phyloP scores from a whole-genome alignment of 176 grass and related monocot species.

The Triticum turgidum region DNA sequence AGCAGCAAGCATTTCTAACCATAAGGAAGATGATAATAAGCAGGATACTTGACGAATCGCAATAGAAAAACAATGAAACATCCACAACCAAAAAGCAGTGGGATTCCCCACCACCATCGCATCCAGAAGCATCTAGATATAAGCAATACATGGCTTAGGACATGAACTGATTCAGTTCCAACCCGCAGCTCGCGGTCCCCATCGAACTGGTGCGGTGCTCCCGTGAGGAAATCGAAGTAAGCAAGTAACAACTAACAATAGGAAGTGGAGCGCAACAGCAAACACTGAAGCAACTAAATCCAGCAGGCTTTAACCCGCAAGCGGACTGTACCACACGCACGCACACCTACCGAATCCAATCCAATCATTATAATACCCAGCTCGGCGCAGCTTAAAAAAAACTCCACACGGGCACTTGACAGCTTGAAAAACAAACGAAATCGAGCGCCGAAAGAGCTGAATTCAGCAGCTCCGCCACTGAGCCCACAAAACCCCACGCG shows the following conservation, averaged over 20 bases:
- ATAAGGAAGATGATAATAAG: not conserved
- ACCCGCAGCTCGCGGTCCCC: not conserved
- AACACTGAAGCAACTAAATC: not conserved
- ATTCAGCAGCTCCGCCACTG: slow-evolving; percentile 2
- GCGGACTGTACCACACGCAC: not conserved
- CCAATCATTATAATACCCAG: slow-evolving; percentile 20
- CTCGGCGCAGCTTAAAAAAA: not conserved
- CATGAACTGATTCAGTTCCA: not conserved
- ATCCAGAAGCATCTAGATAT: not conserved
- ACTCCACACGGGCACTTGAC: not conserved
- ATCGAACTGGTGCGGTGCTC: not conserved
- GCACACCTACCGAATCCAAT: slow-evolving; percentile 15
- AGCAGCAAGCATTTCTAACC: not conserved
- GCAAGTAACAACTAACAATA: not conserved
- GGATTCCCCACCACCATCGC: not conserved
- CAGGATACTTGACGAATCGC: not conserved
- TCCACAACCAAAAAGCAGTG: not conserved
- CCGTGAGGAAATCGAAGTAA: not conserved
- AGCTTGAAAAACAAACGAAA: slow-evolving; percentile 7
- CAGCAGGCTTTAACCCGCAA: not conserved
- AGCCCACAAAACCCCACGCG: slow-evolving; percentile 8
- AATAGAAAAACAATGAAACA: not conserved
- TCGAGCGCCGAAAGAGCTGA: slow-evolving; percentile 5
- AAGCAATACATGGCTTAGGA: not conserved
- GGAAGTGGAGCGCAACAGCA: not conserved